phyloP scores from a whole-genome alignment of 148 eudicot genomes.

The Vaccinium darrowii region DNA sequence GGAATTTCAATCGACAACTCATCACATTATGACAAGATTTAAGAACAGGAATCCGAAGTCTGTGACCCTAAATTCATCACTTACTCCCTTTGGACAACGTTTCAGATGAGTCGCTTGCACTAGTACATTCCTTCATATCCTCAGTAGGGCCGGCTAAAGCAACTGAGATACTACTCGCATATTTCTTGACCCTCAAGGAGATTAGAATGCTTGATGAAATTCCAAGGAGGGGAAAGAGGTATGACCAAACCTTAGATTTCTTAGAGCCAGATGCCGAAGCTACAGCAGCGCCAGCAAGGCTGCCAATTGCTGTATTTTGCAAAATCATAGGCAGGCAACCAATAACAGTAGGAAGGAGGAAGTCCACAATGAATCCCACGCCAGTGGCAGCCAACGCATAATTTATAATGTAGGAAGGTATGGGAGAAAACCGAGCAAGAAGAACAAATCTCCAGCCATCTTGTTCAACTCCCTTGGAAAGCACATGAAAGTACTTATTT shows the following conservation, averaged over 20 bases:
- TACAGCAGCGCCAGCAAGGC: slow-evolving; percentile 90
- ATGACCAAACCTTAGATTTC: slow-evolving; percentile 71
- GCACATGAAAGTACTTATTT: slow-evolving; percentile 66
- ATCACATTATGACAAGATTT: not conserved
- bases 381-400: slow-evolving; percentile 82
- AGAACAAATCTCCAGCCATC: slow-evolving; percentile 94
- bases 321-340: slow-evolving; percentile 94
- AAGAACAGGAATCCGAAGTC: not conserved
- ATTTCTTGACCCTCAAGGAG: slow-evolving; percentile 66
- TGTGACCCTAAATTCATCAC: slow-evolving; percentile 8
- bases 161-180: slow-evolving; percentile 40
- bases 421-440: slow-evolving; percentile 88
- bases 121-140: slow-evolving; percentile 18
- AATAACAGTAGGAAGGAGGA: slow-evolving; percentile 70
- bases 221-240: slow-evolving; percentile 74
- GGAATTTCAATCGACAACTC: slow-evolving; percentile 2
- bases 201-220: slow-evolving; percentile 69
- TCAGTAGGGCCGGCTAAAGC: slow-evolving; percentile 30
- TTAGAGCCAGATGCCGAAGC: slow-evolving; percentile 64
- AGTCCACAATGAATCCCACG: slow-evolving; percentile 62
- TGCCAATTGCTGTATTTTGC: slow-evolving; percentile 91
- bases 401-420: slow-evolving; percentile 83
- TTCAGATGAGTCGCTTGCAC: slow-evolving; percentile 22
- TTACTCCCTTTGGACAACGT: slow-evolving; percentile 22
- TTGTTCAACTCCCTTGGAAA: slow-evolving; percentile 73